Evolutionary conservation across 495 filamentous ascomycete genomes (phyloP).

Genomic region (Tuber melanosporum): DNA sequence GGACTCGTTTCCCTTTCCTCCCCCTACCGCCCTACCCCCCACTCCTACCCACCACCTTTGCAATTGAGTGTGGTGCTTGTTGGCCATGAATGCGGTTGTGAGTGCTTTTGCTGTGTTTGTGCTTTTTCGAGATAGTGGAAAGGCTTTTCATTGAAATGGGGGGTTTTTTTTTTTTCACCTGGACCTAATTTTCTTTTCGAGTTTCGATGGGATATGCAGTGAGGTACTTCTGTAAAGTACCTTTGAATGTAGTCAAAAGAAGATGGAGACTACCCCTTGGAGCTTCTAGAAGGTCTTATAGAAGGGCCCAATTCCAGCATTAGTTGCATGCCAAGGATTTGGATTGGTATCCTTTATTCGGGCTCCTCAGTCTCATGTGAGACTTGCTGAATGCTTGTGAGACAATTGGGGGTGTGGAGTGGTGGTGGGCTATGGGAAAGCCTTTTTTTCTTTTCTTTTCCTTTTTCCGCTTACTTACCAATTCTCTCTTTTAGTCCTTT

Average conservation of each 20-base stretch:
- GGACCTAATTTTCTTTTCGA: background rate
- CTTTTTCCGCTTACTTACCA: background rate
- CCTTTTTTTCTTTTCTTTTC: conserved; percentile 1
- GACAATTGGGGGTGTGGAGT: conserved; percentile 23
- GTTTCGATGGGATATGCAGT: conserved; percentile 10
- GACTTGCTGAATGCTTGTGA: conserved; percentile 29
- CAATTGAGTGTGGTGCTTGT: conserved; percentile 2
- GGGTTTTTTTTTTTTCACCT: conserved; percentile 10
- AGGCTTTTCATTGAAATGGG: background rate
- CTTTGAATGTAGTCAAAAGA: conserved; percentile 28
- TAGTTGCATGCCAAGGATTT: conserved; percentile 34
- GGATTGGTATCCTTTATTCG: conserved; percentile 28
- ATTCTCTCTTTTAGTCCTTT: background rate
- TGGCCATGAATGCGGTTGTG: background rate
- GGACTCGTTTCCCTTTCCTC: conserved; percentile 4
- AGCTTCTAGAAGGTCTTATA: conserved; percentile 34
- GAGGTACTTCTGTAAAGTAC: conserved; percentile 12
- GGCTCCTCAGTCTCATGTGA: conserved; percentile 38
- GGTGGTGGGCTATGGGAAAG: background rate
- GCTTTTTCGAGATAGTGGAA: conserved; percentile 6
- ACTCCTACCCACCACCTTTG: background rate
- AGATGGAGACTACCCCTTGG: conserved; percentile 10
- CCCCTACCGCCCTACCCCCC: conserved; percentile 5
- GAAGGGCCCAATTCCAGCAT: conserved; percentile 24
- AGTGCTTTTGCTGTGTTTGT: conserved; percentile 3